These are phyloP conservation scores for Clonostachys solani DNA, from an alignment of 2,329 filamentous ascomycete genomes.

Conservation along the genomic window DNA sequence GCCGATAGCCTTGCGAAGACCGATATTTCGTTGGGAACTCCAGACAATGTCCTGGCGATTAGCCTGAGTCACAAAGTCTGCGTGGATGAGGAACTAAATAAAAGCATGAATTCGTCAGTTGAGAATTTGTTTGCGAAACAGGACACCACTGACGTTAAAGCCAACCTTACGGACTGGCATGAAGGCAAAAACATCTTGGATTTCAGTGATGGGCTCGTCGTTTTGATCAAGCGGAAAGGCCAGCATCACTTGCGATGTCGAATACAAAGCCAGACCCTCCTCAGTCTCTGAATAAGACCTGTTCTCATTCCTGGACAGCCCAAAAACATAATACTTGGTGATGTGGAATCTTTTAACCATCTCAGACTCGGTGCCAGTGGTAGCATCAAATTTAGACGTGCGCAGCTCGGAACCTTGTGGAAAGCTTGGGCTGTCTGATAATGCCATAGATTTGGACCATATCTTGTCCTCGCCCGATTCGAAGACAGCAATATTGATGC, in stretches of 20 bases:
- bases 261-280: conserved; percentile 8
- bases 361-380: conserved; percentile 9
- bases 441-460: not conserved
- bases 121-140: not conserved
- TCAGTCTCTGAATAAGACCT: conserved; percentile 19
- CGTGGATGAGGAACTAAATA: conserved; percentile 39
- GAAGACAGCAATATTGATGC: conserved; percentile 22
- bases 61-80: conserved; percentile 42
- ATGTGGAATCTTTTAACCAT: not conserved
- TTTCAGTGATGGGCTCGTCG: conserved; percentile 24
- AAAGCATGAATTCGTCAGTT: not conserved
- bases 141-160: conserved; percentile 27
- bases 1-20: conserved; percentile 26
- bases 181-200: conserved; percentile 40
- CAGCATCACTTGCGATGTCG: conserved; percentile 28
- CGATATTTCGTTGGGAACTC: conserved; percentile 29
- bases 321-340: conserved; percentile 9
- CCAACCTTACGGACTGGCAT: conserved; percentile 34
- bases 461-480: conserved; percentile 6
- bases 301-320: conserved; percentile 26
- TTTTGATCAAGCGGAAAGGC: conserved; percentile 35
- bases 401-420: conserved; percentile 1
- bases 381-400: conserved; percentile 20
- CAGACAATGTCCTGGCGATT: conserved; percentile 34
- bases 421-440: not conserved